Base-by-base conservation (phyloP, 225 moss, liverwort and hornwort genomes). In the Polytrichum commune region DNA sequence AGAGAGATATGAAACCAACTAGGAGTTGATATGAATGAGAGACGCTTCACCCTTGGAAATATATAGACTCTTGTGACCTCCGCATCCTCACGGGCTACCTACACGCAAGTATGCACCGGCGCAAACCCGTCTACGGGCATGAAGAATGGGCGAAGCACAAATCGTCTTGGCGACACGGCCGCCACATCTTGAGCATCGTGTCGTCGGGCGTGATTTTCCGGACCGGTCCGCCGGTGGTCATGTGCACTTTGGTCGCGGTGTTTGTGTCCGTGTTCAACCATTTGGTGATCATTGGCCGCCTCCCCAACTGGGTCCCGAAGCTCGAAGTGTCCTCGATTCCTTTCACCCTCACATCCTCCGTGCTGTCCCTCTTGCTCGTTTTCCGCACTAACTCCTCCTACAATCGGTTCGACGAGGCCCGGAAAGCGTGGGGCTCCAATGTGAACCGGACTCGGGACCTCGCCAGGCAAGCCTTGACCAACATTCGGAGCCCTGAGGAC, bases 371-470 rank as follows among this genome's bases (percentile, higher is more conserved):
- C 1, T 90, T 96, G 19, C 84, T 96, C 7, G 95, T 35, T 1
- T 35, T 35, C 35, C 35, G 35, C 35, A 35, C 35, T 9, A 35
- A 35, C 35, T 35, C 35, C n/a, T 93, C 91, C 8, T 96, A 93
- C 76, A 81, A 82, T 64, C 85, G 95, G 2, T 96, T 81, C 70
- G 95, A 96, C 69, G 93, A 96, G 81, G 93, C 84, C 0, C 82
- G 95, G 60, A 93, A 96, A 60, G 77, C 90, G 1, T 96, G 95
- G 95, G 87, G 88, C 5, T 85, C 77, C 24, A 87, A 86, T 29
- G 87, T 91, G 69, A 91, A 87, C 81, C 77, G 88, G 61, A 82
- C 85, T 28, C 80, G 85, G 66, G 93, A 95, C 29, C 79, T 95
- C 3, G 79, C 93, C 4, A 88, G 95, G 27, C 91, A 95, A 71